phyloP scores from a whole-genome alignment of 495 filamentous ascomycete genomes.

The Daldinia concentrica region DNA sequence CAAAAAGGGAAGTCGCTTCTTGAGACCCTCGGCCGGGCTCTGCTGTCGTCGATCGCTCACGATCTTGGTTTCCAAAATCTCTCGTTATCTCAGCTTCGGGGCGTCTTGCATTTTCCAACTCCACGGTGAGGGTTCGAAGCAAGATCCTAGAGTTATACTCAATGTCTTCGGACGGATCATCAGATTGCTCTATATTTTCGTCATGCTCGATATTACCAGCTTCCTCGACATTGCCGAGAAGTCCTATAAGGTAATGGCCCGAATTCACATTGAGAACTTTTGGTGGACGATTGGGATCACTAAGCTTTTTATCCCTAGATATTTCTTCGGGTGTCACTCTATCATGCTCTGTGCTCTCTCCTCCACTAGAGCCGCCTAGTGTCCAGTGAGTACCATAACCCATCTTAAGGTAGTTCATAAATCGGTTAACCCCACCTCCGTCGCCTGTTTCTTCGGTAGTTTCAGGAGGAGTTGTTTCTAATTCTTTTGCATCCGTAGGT shows the following conservation, averaged over 20 bases:
- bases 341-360: conserved; percentile 18
- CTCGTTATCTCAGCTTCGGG: conserved; percentile 52
- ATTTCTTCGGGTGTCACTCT: neutral
- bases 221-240: conserved; percentile 69
- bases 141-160: conserved; percentile 53
- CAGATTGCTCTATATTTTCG: conserved; percentile 38
- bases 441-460: conserved; percentile 28
- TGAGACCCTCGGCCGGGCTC: conserved; percentile 28
- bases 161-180: conserved; percentile 39
- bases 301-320: conserved; percentile 6
- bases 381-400: conserved; percentile 67
- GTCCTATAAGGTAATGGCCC: conserved; percentile 77
- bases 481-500: neutral
- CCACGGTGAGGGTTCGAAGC: conserved; percentile 60
- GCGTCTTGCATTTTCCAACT: conserved; percentile 53
- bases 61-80: conserved; percentile 56
- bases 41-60: conserved; percentile 36
- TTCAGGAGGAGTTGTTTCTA: conserved; percentile 10
- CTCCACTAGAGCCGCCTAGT: conserved; percentile 45
- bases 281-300: conserved; percentile 7
- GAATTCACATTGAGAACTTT: conserved; percentile 25
- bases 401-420: conserved; percentile 63
- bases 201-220: conserved; percentile 31
- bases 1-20: conserved; percentile 44
- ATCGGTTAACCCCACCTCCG: conserved; percentile 50